Percentiles rank a stretch among this genome's conserved stretches.
Conservation (phyloP, 768 basidiomycete genomes). For the Amanita molliuscula region DNA sequence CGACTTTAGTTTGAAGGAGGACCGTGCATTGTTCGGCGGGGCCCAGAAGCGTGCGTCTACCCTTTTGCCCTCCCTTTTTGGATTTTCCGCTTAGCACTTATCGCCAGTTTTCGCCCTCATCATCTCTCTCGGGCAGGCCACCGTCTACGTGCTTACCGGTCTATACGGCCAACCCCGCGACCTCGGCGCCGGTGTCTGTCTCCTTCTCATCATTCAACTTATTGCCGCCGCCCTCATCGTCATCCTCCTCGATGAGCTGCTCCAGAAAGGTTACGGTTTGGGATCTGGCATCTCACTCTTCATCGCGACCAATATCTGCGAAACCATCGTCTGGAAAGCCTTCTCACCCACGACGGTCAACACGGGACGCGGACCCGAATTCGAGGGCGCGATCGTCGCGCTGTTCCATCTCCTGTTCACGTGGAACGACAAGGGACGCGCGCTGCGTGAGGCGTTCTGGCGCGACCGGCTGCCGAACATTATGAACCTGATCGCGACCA, state of each 20-base stretch:
- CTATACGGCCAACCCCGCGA: conserved; percentile 92
- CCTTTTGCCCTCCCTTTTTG: conserved; percentile 1
- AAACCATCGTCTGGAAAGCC: conserved; percentile 99
- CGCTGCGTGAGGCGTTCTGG: conserved; percentile 97
- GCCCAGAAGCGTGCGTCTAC: conserved; percentile 84
- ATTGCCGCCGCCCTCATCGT: conserved; percentile 91
- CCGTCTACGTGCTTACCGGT: conserved; percentile 94
- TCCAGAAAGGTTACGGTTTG: conserved; percentile 98
- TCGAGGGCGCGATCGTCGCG: conserved; percentile 93
- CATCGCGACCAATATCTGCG: conserved; percentile 99
- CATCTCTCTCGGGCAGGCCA: conserved; percentile 93
- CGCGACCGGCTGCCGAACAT: conserved; percentile 92
- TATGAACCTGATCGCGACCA: conserved; percentile 94
- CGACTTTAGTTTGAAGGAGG: conserved; percentile 95
- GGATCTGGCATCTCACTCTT: conserved; percentile 98
- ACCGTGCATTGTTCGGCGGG: conserved; percentile 88
- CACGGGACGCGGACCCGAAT: conserved; percentile 96
- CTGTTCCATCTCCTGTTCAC: conserved; percentile 98
- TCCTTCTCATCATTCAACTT: conserved; percentile 94
- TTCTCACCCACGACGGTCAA: conserved; percentile 98
- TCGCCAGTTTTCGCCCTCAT: conserved; percentile 86
- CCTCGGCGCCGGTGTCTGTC: conserved; percentile 93
- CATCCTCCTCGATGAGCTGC: conserved; percentile 95
- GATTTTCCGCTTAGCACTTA: background rate
- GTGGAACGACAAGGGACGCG: conserved; percentile 96